Evolutionary conservation across 2,329 filamentous ascomycete species (phyloP).

Genomic region (Hypomyces rosellus): DNA sequence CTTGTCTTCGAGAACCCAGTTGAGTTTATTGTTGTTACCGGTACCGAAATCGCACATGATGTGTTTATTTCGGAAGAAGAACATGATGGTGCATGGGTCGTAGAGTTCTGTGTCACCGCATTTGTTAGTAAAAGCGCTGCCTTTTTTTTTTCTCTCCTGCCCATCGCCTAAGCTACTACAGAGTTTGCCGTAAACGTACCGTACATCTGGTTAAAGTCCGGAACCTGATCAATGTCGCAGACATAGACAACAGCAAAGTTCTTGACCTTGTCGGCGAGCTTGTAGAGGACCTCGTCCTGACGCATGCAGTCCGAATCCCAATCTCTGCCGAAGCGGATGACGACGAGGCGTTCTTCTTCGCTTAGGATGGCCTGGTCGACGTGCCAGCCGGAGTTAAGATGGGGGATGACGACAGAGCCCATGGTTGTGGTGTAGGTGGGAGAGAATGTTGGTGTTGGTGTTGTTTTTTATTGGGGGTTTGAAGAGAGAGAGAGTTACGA

Average conservation of each 20-base stretch:
- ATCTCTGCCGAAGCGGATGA: slow-evolving; percentile 90
- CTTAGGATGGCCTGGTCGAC: slow-evolving; percentile 88
- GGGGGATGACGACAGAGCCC: slow-evolving; percentile 87
- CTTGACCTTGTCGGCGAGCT: slow-evolving; percentile 86
- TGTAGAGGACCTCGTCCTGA: slow-evolving; percentile 91
- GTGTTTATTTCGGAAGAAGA: slow-evolving; percentile 95
- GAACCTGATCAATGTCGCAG: slow-evolving; percentile 79
- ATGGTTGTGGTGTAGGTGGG: slow-evolving; percentile 25
- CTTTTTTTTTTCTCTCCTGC: too few relatives aligned
- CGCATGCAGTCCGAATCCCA: slow-evolving; percentile 64
- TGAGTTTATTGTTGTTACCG: slow-evolving; percentile 97
- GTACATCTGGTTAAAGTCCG: slow-evolving; percentile 96
- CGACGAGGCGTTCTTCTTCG: slow-evolving; percentile 86
- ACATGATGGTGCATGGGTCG: slow-evolving; percentile 93
- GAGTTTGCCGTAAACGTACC: too few relatives aligned
- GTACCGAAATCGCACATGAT: slow-evolving; percentile 99
- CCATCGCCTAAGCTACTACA: too few relatives aligned
- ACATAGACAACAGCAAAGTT: slow-evolving; percentile 91
- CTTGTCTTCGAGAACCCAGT: slow-evolving; percentile 92
- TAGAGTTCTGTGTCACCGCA: slow-evolving; percentile 51
- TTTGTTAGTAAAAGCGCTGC: too few relatives aligned
- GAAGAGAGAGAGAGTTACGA: not conserved
- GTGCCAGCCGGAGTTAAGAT: slow-evolving; percentile 90
- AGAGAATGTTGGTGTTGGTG: not conserved
- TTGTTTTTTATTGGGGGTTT: not conserved